phyloP scores from a whole-genome alignment of 139 green algal genomes.

The Chlorella sp. region DNA sequence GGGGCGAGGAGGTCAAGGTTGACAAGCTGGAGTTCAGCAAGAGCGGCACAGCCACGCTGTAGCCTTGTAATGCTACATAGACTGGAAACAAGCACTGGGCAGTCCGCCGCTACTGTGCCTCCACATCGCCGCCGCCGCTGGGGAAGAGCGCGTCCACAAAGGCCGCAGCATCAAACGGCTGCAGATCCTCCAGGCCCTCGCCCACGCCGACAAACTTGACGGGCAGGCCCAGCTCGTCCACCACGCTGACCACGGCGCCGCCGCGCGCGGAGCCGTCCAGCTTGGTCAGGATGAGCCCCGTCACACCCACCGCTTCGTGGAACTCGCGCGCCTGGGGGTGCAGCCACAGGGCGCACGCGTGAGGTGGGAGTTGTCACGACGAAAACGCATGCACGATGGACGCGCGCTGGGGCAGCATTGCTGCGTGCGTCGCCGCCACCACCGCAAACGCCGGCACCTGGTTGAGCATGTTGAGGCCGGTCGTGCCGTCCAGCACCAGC shows the following conservation, averaged over 20 bases:
- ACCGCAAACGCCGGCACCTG: no score
- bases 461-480: constrained; percentile 97
- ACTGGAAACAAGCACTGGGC: no score
- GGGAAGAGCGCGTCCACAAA: constrained; percentile 96
- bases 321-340: constrained; percentile 93
- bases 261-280: constrained; percentile 94
- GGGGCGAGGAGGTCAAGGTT: constrained; percentile 78
- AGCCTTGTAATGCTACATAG: no score
- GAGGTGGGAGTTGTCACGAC: no score
- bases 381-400: no score
- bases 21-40: constrained; percentile 86
- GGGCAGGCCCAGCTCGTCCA: constrained; percentile 93
- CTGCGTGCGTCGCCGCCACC: no score
- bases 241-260: constrained; percentile 83
- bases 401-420: no score
- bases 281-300: constrained; percentile 97
- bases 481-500: constrained; percentile 98
- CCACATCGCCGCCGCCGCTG: no score
- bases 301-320: constrained; percentile 82
- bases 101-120: no score
- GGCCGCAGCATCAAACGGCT: constrained; percentile 85
- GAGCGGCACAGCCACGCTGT: no score
- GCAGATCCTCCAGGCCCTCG: constrained; percentile 92
- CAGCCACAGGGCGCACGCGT: no score
- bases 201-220: constrained; percentile 98